A percentile compares a stretch with the other conserved stretches of the same genome.
Evolutionary conservation across 2,329 filamentous ascomycete genomes (phyloP).

Genomic region (Monosporascus sp.): DNA sequence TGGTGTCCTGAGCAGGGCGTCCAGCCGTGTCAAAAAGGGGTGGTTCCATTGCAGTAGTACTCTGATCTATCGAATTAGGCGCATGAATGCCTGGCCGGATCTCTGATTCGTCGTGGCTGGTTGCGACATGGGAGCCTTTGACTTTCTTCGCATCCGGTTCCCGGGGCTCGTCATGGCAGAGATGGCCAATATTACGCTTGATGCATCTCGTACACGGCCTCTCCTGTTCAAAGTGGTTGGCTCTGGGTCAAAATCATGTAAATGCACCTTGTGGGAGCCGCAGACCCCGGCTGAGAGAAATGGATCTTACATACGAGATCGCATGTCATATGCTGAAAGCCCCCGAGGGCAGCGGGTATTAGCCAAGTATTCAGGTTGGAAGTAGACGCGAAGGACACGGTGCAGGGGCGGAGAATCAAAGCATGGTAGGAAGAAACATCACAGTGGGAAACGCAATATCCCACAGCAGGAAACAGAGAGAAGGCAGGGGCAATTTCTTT

Average conservation of each 20-base stretch:
- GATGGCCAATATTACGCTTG: slow-evolving; percentile 96
- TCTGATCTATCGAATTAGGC: slow-evolving; percentile 51
- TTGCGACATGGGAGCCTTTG: slow-evolving; percentile 58
- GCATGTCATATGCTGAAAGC: slow-evolving; percentile 80
- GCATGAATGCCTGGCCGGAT: slow-evolving; percentile 43
- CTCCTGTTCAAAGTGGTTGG: slow-evolving; percentile 54
- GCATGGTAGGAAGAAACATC: background rate
- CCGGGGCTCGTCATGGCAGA: slow-evolving; percentile 96
- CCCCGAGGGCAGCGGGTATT: slow-evolving; percentile 37
- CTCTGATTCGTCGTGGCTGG: slow-evolving; percentile 57
- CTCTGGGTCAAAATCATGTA: slow-evolving; percentile 29
- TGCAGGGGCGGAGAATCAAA: background rate
- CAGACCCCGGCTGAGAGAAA: slow-evolving; percentile 21
- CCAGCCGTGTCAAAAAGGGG: slow-evolving; percentile 36
- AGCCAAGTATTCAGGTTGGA: slow-evolving; percentile 32
- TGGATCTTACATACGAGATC: slow-evolving; percentile 66
- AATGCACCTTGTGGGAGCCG: slow-evolving; percentile 19
- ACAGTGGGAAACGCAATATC: slow-evolving; percentile 4
- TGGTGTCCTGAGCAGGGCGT: slow-evolving; percentile 31
- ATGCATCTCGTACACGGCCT: slow-evolving; percentile 96
- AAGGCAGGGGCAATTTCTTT: slow-evolving; percentile 6
- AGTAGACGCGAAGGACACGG: slow-evolving; percentile 1
- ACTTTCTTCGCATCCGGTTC: slow-evolving; percentile 75
- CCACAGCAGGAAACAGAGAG: slow-evolving; percentile 8
- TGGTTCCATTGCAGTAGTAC: slow-evolving; percentile 51